Evolutionary conservation across 495 filamentous ascomycete genomes (phyloP).

Genomic region (Neurospora sp.): DNA sequence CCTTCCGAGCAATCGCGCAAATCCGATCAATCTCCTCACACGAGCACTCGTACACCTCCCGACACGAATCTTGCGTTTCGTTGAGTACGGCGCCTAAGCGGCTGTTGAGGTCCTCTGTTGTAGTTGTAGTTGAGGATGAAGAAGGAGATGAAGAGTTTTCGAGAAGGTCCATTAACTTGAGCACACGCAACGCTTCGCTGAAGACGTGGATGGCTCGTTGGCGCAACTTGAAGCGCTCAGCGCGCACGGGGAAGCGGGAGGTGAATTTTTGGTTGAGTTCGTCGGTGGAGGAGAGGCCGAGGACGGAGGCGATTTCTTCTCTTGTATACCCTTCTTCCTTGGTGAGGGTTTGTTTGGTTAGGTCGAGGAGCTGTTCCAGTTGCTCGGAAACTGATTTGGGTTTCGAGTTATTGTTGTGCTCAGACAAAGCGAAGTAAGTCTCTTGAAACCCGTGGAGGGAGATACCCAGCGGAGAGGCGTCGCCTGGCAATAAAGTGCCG

Average conservation of each 20-base stretch:
- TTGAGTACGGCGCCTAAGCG: slow-evolving; percentile 80
- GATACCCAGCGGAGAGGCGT: slow-evolving; percentile 74
- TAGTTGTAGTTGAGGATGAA: slow-evolving; percentile 7
- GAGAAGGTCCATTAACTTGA: slow-evolving; percentile 70
- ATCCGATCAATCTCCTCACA: slow-evolving; percentile 84
- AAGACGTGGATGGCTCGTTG: slow-evolving; percentile 86
- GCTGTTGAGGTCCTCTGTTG: slow-evolving; percentile 43
- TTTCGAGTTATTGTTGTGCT: no score
- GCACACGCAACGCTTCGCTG: slow-evolving; percentile 76
- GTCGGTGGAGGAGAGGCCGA: slow-evolving; percentile 51
- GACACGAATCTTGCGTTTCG: slow-evolving; percentile 77
- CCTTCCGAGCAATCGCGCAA: slow-evolving; percentile 64
- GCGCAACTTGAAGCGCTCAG: slow-evolving; percentile 77
- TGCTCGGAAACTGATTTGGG: slow-evolving; percentile 37
- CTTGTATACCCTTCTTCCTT: slow-evolving; percentile 79
- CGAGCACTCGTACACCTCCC: slow-evolving; percentile 78
- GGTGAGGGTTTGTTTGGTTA: slow-evolving; percentile 53
- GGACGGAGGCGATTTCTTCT: slow-evolving; percentile 68
- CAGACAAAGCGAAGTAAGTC: slow-evolving; percentile 46
- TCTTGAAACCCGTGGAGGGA: slow-evolving; percentile 82
- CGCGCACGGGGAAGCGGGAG: slow-evolving; percentile 76
- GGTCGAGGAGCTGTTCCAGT: slow-evolving; percentile 55
- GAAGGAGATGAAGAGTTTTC: slow-evolving; percentile 21
- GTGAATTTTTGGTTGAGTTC: slow-evolving; percentile 68
- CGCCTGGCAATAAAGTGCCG: slow-evolving; percentile 57